These are phyloP conservation scores for Gliomastix tumulicola DNA, from an alignment of 2,329 filamentous ascomycete genomes.

Conservation along the genomic window DNA sequence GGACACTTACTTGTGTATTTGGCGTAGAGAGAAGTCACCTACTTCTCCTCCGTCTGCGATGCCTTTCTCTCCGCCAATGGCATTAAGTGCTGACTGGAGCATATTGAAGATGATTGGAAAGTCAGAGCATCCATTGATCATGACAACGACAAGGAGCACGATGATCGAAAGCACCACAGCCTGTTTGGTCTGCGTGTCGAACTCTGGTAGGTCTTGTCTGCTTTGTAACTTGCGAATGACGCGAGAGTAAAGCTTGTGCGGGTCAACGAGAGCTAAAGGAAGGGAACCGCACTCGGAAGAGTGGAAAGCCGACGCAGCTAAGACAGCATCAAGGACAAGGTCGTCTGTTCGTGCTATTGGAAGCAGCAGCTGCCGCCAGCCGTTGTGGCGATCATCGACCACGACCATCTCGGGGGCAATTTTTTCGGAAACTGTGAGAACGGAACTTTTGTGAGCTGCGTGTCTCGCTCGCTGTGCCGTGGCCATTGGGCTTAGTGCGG, in stretches of 20 bases:
- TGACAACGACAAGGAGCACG: slow-evolving; percentile 11
- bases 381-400: slow-evolving; percentile 10
- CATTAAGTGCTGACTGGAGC: slow-evolving; percentile 15
- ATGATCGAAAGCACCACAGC: slow-evolving; percentile 14
- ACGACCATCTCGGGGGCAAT: slow-evolving; percentile 14
- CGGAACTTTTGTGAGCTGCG: too few species aligned
- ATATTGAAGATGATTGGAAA: slow-evolving; percentile 16
- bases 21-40: slow-evolving; percentile 11
- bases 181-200: slow-evolving; percentile 6
- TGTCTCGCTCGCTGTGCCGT: too few species aligned
- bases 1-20: slow-evolving; percentile 19
- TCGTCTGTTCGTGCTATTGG: slow-evolving; percentile 11
- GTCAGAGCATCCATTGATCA: slow-evolving; percentile 16
- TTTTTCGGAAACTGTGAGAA: slow-evolving; percentile 9
- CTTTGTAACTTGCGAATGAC: slow-evolving; percentile 9
- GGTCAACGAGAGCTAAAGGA: slow-evolving; percentile 2
- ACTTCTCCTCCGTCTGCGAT: slow-evolving; percentile 9
- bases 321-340: slow-evolving; percentile 14
- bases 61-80: slow-evolving; percentile 12
- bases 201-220: slow-evolving; percentile 8
- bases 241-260: slow-evolving; percentile 8
- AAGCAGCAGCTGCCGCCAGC: slow-evolving; percentile 11
- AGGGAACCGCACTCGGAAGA: neutral
- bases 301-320: slow-evolving; percentile 16
- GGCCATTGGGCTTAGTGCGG: too few species aligned